These are phyloP conservation scores for Pythium pyrilobum DNA, from an alignment of 352 stramenopile species.

Conservation along the genomic window DNA sequence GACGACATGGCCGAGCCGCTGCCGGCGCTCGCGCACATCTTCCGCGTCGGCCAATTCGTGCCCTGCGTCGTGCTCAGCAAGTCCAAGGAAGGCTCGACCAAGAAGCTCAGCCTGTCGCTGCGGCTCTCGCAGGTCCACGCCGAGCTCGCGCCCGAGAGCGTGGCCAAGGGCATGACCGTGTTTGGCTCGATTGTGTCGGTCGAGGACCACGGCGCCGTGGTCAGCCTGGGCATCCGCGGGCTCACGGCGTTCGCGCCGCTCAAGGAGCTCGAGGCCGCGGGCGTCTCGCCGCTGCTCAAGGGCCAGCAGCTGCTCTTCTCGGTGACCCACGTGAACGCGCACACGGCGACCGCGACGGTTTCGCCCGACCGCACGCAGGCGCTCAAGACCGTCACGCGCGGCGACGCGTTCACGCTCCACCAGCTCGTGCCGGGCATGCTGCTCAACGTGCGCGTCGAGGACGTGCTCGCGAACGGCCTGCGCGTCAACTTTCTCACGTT, in stretches of 20 bases:
- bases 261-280: conserved; percentile 53
- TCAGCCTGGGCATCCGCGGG: conserved; percentile 86
- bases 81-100: conserved; percentile 65
- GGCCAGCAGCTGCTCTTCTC: conserved; percentile 70
- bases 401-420: conserved; percentile 82
- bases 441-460: conserved; percentile 89
- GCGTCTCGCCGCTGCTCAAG: conserved; percentile 20
- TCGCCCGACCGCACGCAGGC: conserved; percentile 54
- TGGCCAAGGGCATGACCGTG: conserved; percentile 70
- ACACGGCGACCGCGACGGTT: conserved; percentile 74
- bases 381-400: conserved; percentile 76
- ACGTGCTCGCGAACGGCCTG: conserved; percentile 81
- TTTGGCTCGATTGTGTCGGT: conserved; percentile 86
- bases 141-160: conserved; percentile 49
- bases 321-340: conserved; percentile 64
- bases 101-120: conserved; percentile 90
- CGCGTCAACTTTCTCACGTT: conserved; percentile 87
- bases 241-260: conserved; percentile 70
- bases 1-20: conserved; percentile 21
- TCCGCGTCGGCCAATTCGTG: conserved; percentile 80
- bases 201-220: conserved; percentile 93
- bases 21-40: conserved; percentile 48
- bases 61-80: conserved; percentile 73
- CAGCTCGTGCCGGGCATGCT: conserved; percentile 91
- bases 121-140: conserved; percentile 83